A percentile compares a stretch with the other conserved stretches of the same genome.
Evolutionary conservation across 2,329 filamentous ascomycete genomes (phyloP).

Genomic region (Verticillium zaregamsianum): DNA sequence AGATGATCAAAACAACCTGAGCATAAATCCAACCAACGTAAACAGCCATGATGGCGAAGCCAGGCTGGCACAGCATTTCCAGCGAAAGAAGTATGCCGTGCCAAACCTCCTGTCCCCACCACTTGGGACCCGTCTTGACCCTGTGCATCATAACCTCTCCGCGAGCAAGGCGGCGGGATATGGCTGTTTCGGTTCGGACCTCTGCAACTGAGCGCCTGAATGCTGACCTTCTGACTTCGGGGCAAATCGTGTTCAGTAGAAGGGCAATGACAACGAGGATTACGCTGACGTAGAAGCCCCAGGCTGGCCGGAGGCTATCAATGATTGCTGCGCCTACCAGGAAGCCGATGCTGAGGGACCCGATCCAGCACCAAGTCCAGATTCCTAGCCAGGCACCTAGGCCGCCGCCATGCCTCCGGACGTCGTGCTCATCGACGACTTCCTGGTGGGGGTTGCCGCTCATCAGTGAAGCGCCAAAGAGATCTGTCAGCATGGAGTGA

Average conservation of each 20-base stretch:
- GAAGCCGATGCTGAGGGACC: conserved; percentile 68
- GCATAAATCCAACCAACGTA: conserved; percentile 78
- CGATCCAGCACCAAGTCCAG: conserved; percentile 75
- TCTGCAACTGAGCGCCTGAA: conserved; percentile 66
- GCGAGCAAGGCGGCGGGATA: conserved; percentile 57
- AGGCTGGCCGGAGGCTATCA: conserved; percentile 57
- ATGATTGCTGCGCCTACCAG: conserved; percentile 68
- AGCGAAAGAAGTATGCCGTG: conserved; percentile 63
- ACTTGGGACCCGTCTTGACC: conserved; percentile 64
- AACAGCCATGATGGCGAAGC: conserved; percentile 67
- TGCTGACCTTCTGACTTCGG: conserved; percentile 66
- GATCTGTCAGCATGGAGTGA: conserved; percentile 64
- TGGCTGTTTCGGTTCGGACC: conserved; percentile 47
- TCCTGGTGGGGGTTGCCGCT: conserved; percentile 70
- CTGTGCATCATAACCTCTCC: conserved; percentile 77
- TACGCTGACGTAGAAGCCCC: conserved; percentile 73
- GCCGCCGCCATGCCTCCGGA: conserved; percentile 70
- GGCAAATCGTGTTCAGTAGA: conserved; percentile 65
- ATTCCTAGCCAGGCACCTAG: conserved; percentile 76
- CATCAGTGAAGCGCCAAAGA: conserved; percentile 74
- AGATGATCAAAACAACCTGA: conserved; percentile 68
- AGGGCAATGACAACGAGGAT: conserved; percentile 62
- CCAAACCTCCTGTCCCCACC: conserved; percentile 74
- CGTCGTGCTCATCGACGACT: conserved; percentile 61
- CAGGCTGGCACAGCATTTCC: conserved; percentile 70